A percentile compares a stretch with the other conserved stretches of the same genome.
Conservation (phyloP, 169 alveolate species). For the Theileria parva region DNA sequence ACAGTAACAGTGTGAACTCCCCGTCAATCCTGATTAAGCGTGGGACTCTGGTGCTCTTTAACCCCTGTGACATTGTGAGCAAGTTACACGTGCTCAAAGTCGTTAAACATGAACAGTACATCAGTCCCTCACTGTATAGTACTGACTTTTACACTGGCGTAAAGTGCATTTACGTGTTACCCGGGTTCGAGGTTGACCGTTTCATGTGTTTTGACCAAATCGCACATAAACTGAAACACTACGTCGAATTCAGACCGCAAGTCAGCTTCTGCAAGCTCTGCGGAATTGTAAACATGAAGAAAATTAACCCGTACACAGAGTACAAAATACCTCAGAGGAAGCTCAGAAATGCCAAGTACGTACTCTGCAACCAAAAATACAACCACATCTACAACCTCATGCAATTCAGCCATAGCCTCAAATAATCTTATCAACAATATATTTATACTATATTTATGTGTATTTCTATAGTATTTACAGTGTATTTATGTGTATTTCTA, state of each 20-base stretch:
- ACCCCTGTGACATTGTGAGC: conserved; percentile 64
- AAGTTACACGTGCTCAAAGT: conserved; percentile 61
- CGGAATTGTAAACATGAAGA: conserved; percentile 34
- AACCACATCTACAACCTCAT: conserved; percentile 34
- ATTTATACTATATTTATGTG: too few species aligned
- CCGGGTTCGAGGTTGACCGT: conserved; percentile 63
- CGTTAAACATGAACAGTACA: conserved; percentile 40
- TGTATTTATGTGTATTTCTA: not conserved
- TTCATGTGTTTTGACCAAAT: conserved; percentile 18
- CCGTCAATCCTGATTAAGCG: conserved; percentile 42
- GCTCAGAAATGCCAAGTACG: conserved; percentile 40
- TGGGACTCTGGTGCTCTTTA: conserved; percentile 53
- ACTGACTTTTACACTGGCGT: conserved; percentile 59
- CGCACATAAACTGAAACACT: not conserved
- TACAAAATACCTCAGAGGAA: conserved; percentile 28
- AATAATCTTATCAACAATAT: not conserved
- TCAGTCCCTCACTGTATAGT: conserved; percentile 52
- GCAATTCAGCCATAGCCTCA: conserved; percentile 14
- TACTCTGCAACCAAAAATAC: conserved; percentile 41
- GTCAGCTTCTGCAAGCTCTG: conserved; percentile 49
- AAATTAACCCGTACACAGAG: conserved; percentile 24
- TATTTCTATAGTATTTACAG: not conserved
- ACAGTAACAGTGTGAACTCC: not conserved
- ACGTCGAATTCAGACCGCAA: conserved; percentile 9
- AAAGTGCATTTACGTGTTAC: conserved; percentile 56